Percentiles rank a stretch among this genome's conserved stretches.
Conservation (phyloP, 2,329 filamentous ascomycete species). For the Colletotrichum sp. region DNA sequence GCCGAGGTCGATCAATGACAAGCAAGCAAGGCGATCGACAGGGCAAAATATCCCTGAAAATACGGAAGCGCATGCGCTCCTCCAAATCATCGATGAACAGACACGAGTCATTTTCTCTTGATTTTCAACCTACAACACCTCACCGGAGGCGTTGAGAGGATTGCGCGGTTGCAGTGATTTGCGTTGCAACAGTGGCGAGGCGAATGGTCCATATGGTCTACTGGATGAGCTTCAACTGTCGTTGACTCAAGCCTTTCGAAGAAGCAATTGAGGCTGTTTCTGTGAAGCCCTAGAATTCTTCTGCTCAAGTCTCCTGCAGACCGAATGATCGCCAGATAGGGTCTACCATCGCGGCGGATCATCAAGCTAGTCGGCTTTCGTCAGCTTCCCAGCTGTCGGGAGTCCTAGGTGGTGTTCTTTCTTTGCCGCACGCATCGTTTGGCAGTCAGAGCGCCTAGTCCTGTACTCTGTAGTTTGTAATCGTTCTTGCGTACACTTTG, state of each 20-base stretch:
- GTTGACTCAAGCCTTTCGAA: neutral
- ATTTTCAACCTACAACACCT: neutral
- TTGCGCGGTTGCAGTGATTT: neutral
- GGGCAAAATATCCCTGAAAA: constrained; percentile 8
- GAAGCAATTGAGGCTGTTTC: neutral
- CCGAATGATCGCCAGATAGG: constrained; percentile 7
- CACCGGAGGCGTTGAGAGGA: neutral
- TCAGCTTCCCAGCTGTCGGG: neutral
- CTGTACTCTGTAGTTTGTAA: neutral
- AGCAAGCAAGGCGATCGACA: constrained; percentile 8
- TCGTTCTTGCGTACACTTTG: neutral
- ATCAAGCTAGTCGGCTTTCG: constrained; percentile 9
- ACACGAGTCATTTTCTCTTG: neutral
- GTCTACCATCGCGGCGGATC: constrained; percentile 11
- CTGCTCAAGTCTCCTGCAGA: neutral
- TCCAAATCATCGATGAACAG: neutral
- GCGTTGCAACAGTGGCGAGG: neutral
- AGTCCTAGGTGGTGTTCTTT: neutral
- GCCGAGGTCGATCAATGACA: constrained; percentile 11
- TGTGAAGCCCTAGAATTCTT: constrained; percentile 6
- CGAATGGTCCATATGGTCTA: neutral
- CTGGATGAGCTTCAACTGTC: neutral
- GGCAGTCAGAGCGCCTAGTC: neutral
- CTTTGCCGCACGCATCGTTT: constrained; percentile 1
- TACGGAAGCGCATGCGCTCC: neutral